A percentile compares a stretch with the other conserved stretches of the same genome.
Conservation (phyloP, 176 grass and related monocot species). For the Carex myosuroides region DNA sequence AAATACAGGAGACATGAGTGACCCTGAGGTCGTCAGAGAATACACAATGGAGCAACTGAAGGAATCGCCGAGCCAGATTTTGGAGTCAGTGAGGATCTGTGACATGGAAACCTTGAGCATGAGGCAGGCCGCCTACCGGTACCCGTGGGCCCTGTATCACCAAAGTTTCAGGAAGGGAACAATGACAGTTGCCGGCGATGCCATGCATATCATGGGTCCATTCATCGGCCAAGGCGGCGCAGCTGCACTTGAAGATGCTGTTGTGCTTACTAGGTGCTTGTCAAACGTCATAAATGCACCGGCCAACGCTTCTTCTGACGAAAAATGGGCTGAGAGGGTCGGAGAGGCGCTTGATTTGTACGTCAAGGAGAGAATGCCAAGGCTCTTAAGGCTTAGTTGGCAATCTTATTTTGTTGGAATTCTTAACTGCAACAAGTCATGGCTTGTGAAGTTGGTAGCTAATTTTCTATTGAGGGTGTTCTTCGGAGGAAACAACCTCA, state of each 20-base stretch:
- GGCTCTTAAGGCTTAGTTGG: slow-evolving; percentile 18
- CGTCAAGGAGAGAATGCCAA: slow-evolving; percentile 30
- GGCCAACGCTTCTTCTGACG: background rate
- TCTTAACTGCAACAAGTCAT: background rate
- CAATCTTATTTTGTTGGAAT: slow-evolving; percentile 22
- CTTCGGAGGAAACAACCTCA: slow-evolving; percentile 9
- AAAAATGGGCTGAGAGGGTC: background rate
- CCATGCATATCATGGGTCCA: slow-evolving; percentile 49
- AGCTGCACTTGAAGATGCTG: slow-evolving; percentile 25
- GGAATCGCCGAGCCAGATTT: slow-evolving; percentile 17
- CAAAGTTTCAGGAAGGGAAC: slow-evolving; percentile 22
- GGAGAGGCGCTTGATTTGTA: slow-evolving; percentile 22
- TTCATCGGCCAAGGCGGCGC: slow-evolving; percentile 53
- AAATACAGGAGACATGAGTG: background rate
- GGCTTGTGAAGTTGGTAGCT: slow-evolving; percentile 13
- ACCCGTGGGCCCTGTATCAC: slow-evolving; percentile 33
- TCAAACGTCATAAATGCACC: background rate
- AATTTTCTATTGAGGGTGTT: slow-evolving; percentile 12
- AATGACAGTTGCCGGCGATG: slow-evolving; percentile 42
- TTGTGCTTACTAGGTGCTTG: slow-evolving; percentile 40
- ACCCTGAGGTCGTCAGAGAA: background rate
- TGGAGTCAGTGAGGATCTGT: slow-evolving; percentile 21
- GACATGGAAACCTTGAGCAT: slow-evolving; percentile 30
- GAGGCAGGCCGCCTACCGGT: slow-evolving; percentile 12
- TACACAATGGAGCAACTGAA: slow-evolving; percentile 1